Percentiles rank a stretch among this genome's conserved stretches.
These are phyloP conservation scores for Claviceps capensis DNA, from an alignment of 2,329 filamentous ascomycete genomes.

Conservation along the genomic window DNA sequence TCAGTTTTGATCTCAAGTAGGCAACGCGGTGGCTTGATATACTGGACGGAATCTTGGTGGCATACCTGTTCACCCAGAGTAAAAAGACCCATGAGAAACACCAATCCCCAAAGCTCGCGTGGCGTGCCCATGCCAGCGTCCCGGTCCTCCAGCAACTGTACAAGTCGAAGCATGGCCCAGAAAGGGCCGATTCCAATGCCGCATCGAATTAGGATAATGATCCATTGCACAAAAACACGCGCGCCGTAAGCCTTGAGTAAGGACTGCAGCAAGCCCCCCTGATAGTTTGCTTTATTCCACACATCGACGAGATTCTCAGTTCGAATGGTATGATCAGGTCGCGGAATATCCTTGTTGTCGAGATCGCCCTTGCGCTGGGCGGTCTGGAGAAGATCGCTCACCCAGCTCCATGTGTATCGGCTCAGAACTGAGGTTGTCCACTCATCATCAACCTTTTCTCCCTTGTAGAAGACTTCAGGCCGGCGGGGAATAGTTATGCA, in stretches of 20 bases:
- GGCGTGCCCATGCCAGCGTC: slow-evolving; percentile 29
- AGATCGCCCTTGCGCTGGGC: slow-evolving; percentile 46
- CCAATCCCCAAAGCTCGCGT: slow-evolving; percentile 51
- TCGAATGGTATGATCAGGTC: slow-evolving; percentile 41
- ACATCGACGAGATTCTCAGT: slow-evolving; percentile 33
- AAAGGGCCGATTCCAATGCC: slow-evolving; percentile 57
- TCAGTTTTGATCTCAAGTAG: not conserved
- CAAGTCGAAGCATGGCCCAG: slow-evolving; percentile 51
- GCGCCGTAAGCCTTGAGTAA: slow-evolving; percentile 44
- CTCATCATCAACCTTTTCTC: slow-evolving; percentile 47
- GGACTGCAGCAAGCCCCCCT: slow-evolving; percentile 43
- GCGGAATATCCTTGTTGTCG: slow-evolving; percentile 47
- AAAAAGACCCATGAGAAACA: slow-evolving; percentile 46
- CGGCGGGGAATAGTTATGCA: slow-evolving; percentile 49
- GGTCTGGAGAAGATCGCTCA: slow-evolving; percentile 35
- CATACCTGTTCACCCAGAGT: slow-evolving; percentile 38
- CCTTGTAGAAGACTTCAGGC: slow-evolving; percentile 50
- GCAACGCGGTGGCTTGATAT: not conserved
- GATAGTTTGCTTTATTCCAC: slow-evolving; percentile 34
- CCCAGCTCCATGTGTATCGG: slow-evolving; percentile 55
- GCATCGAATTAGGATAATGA: slow-evolving; percentile 38
- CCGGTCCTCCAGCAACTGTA: slow-evolving; percentile 48
- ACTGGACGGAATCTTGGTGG: not conserved
- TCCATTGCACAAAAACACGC: slow-evolving; percentile 44
- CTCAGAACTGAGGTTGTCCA: slow-evolving; percentile 45